Percentiles rank a stretch among this genome's conserved stretches.
phyloP scores from a whole-genome alignment of 192 early-diverging fungal species.

The Dissophora globulifera region DNA sequence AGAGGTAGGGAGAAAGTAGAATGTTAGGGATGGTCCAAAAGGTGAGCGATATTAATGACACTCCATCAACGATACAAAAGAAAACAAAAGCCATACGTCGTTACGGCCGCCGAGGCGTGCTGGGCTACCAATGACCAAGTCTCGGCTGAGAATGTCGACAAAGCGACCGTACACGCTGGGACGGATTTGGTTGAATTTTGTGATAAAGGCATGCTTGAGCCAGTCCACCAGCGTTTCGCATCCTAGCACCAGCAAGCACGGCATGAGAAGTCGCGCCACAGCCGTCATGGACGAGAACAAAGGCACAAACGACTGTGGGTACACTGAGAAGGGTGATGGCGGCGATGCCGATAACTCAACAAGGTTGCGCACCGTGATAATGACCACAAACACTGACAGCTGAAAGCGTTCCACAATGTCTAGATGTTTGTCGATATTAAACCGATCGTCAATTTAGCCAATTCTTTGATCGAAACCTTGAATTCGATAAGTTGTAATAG shows the following conservation, averaged over 20 bases:
- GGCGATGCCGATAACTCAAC: slow-evolving; percentile 85
- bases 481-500: too few relatives aligned
- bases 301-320: slow-evolving; percentile 70
- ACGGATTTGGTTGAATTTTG: slow-evolving; percentile 95
- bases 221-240: slow-evolving; percentile 96
- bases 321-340: slow-evolving; percentile 67
- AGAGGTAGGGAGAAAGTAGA: too few relatives aligned
- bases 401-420: slow-evolving; percentile 98
- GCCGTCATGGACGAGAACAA: slow-evolving; percentile 73
- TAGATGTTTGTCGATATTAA: too few relatives aligned
- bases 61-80: too few relatives aligned
- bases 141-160: slow-evolving; percentile 87
- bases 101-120: slow-evolving; percentile 52
- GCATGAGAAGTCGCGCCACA: slow-evolving; percentile 76
- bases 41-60: slow-evolving; percentile 4
- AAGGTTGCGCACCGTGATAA: slow-evolving; percentile 91
- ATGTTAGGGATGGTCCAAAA: too few relatives aligned
- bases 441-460: too few relatives aligned
- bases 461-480: too few relatives aligned
- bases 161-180: slow-evolving; percentile 89
- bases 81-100: too few relatives aligned
- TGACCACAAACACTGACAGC: slow-evolving; percentile 83
- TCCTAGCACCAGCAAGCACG: slow-evolving; percentile 84
- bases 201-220: slow-evolving; percentile 98
- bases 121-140: slow-evolving; percentile 75